Percentiles rank a stretch among this genome's conserved stretches.
These are phyloP conservation scores for Pseudozyma tsukubaensis DNA, from an alignment of 1,284 basidiomycete genomes.

Conservation along the genomic window DNA sequence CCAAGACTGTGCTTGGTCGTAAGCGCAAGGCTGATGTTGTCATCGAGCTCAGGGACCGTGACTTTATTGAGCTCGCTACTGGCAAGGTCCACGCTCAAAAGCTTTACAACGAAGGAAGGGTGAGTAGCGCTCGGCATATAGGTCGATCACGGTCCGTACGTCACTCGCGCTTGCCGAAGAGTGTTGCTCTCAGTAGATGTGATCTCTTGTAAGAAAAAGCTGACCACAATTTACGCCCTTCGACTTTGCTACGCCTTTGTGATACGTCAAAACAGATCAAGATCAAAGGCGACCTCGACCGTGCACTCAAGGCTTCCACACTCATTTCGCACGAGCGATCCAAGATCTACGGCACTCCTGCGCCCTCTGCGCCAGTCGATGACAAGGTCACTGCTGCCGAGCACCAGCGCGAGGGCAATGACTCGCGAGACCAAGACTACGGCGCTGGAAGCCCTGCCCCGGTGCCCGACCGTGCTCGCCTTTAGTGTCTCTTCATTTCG, in stretches of 20 bases:
- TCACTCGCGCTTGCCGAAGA: not conserved
- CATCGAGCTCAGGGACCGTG: constrained; percentile 62
- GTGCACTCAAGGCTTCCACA: constrained; percentile 49
- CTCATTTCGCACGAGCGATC: constrained; percentile 63
- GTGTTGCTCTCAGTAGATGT: not conserved
- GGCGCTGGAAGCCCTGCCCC: constrained; percentile 55
- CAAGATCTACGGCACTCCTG: constrained; percentile 53
- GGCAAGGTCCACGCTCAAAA: constrained; percentile 58
- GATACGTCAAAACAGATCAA: constrained; percentile 44
- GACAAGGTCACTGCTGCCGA: constrained; percentile 20
- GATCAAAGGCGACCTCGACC: constrained; percentile 62
- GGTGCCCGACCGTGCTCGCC: constrained; percentile 44
- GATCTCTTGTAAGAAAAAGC: not conserved
- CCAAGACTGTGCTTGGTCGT: constrained; percentile 57
- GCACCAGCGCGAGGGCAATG: constrained; percentile 41
- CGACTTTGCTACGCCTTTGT: not conserved
- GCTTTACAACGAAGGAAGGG: constrained; percentile 57
- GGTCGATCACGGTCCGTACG: not conserved
- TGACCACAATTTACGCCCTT: not conserved
- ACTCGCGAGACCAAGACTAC: constrained; percentile 31
- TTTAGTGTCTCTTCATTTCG: no score
- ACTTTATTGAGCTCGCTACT: constrained; percentile 62
- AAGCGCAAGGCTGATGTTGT: constrained; percentile 62
- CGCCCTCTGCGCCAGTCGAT: constrained; percentile 20
- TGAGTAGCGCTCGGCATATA: constrained; percentile 16